Conservation (phyloP, 768 basidiomycete genomes). For the Suillus spraguei region DNA sequence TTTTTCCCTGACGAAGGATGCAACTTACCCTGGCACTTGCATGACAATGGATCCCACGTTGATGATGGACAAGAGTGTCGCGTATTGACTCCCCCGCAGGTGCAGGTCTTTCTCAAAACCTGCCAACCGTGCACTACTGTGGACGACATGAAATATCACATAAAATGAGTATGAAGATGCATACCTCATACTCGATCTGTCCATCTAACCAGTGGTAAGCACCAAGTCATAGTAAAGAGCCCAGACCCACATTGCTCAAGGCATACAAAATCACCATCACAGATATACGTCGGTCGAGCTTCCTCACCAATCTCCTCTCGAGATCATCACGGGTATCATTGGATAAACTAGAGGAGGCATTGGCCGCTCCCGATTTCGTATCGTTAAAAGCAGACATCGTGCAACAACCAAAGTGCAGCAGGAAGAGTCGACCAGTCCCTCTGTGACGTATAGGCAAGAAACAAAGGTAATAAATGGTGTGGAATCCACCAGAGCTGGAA, state of each 20-base stretch:
- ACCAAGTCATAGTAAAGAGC: background rate
- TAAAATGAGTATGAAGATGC: background rate
- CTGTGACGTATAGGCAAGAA: background rate
- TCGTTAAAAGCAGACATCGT: background rate
- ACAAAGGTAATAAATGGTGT: background rate
- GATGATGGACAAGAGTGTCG: conserved; percentile 62
- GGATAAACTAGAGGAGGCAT: background rate
- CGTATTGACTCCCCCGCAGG: conserved; percentile 58
- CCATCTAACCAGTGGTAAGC: conserved; percentile 41
- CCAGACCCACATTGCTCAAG: conserved; percentile 22
- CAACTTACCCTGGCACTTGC: conserved; percentile 67
- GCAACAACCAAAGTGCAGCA: background rate
- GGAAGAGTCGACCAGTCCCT: background rate
- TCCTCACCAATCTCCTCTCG: conserved; percentile 5
- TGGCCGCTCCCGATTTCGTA: background rate
- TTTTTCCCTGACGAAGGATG: background rate
- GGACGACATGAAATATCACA: background rate
- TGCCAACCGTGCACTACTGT: conserved; percentile 64
- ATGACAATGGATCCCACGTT: conserved; percentile 71
- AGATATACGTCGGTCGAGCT: conserved; percentile 19
- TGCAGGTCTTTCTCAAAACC: conserved; percentile 67
- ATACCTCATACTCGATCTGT: conserved; percentile 64
- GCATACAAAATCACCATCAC: conserved; percentile 25
- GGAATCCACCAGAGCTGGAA: background rate
- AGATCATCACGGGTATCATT: background rate